Conservation (phyloP, 208 protist species). For the Wallacemonas sp. region DNA sequence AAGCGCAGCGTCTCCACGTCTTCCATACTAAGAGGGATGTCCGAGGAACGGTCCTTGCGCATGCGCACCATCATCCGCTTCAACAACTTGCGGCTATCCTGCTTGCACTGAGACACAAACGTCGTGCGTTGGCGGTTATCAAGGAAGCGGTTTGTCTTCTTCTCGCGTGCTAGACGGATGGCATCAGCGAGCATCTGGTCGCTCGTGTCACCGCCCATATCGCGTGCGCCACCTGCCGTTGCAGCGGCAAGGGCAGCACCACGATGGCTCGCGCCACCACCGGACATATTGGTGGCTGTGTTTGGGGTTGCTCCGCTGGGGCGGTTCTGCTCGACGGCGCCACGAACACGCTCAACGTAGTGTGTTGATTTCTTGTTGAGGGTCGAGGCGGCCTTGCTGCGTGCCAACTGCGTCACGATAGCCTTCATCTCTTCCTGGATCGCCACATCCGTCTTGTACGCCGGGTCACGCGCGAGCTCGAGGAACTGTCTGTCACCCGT, state of each 20-base stretch:
- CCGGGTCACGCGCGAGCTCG: constrained; percentile 22
- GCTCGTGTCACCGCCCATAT: background rate
- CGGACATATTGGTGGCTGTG: background rate
- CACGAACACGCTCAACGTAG: constrained; percentile 41
- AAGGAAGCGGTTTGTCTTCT: constrained; percentile 32
- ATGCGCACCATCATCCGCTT: constrained; percentile 65
- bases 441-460: constrained; percentile 25
- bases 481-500: constrained; percentile 38
- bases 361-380: constrained; percentile 13
- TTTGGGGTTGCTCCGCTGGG: background rate
- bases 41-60: constrained; percentile 34
- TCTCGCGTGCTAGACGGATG: constrained; percentile 25
- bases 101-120: constrained; percentile 55
- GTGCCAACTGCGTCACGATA: constrained; percentile 45
- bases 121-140: constrained; percentile 30
- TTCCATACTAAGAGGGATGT: constrained; percentile 66
- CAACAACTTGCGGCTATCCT: constrained; percentile 40
- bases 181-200: constrained; percentile 27
- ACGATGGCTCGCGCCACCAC: constrained; percentile 16
- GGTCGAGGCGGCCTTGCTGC: constrained; percentile 26
- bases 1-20: constrained; percentile 56
- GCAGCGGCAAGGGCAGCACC: constrained; percentile 10
- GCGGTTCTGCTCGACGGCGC: constrained; percentile 25
- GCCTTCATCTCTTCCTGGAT: constrained; percentile 40
- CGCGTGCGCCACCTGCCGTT: constrained; percentile 21